Percentiles rank a stretch among this genome's conserved stretches.
These are phyloP conservation scores for Astrocystis sublimbata DNA, from an alignment of 495 filamentous ascomycete species.

Conservation along the genomic window DNA sequence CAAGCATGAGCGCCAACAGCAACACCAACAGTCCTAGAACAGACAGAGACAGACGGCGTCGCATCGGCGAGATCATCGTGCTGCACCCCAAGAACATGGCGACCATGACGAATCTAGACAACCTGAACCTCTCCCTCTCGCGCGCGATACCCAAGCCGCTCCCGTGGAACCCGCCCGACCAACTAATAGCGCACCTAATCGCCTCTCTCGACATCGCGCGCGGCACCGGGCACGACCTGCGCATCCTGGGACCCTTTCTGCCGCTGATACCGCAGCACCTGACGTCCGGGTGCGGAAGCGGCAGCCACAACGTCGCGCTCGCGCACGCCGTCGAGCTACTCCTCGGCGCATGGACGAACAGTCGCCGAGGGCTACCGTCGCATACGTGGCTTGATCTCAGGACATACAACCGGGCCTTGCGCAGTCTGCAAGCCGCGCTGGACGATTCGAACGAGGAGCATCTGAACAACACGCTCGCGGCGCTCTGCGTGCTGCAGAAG, in stretches of 20 bases:
- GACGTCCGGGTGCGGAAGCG: no score
- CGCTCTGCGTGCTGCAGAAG: constrained; percentile 31
- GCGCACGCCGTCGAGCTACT: constrained; percentile 27
- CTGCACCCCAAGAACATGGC: background rate
- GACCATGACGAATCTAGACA: background rate
- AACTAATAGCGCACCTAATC: constrained; percentile 22
- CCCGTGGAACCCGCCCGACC: constrained; percentile 21
- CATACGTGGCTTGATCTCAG: constrained; percentile 30
- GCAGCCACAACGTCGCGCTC: constrained; percentile 20
- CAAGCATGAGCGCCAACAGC: background rate
- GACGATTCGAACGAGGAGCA: constrained; percentile 17
- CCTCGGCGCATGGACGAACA: constrained; percentile 26
- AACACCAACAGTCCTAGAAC: no score
- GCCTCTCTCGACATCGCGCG: constrained; percentile 24
- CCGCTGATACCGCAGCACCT: constrained; percentile 28
- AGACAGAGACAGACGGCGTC: background rate
- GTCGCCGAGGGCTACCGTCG: constrained; percentile 26
- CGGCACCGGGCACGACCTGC: constrained; percentile 29
- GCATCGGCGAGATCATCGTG: background rate
- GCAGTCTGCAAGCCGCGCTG: constrained; percentile 31
- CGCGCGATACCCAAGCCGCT: constrained; percentile 19
- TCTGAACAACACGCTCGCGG: constrained; percentile 27
- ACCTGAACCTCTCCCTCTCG: no score
- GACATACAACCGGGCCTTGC: constrained; percentile 27
- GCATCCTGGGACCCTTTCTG: constrained; percentile 29